A percentile compares a stretch with the other conserved stretches of the same genome.
These are phyloP conservation scores for Ceratobasidium sp. DNA, from an alignment of 1,284 basidiomycete species.

Conservation along the genomic window DNA sequence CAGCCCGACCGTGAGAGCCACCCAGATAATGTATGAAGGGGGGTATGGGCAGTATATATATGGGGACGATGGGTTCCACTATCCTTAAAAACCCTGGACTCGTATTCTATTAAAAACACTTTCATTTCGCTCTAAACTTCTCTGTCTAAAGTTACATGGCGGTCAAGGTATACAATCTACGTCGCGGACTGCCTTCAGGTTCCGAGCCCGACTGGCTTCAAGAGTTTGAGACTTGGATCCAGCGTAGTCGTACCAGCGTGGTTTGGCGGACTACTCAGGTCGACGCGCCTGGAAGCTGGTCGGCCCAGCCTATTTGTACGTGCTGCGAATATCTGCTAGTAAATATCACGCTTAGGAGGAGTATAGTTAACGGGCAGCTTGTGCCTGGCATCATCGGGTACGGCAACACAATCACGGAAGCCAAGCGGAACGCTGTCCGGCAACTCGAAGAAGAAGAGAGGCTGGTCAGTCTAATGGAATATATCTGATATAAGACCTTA, in stretches of 20 bases:
- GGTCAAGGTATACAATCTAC: background rate
- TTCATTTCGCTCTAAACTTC: background rate
- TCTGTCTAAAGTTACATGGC: too few species aligned
- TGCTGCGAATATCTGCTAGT: background rate
- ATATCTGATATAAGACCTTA: background rate
- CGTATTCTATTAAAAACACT: background rate
- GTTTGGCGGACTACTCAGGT: background rate
- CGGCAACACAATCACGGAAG: background rate
- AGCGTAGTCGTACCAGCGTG: background rate
- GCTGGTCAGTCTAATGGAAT: background rate
- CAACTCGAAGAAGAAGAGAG: background rate
- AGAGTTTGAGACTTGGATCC: constrained; percentile 23
- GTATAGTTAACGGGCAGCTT: background rate
- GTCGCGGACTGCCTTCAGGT: background rate
- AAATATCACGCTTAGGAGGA: background rate
- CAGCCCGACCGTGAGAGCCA: background rate
- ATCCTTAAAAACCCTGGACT: too few species aligned
- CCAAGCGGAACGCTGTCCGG: background rate
- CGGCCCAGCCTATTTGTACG: background rate
- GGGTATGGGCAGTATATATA: background rate
- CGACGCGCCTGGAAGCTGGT: background rate
- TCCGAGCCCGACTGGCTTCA: constrained; percentile 9
- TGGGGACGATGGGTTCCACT: background rate
- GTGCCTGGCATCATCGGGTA: background rate
- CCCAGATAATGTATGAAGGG: background rate